Evolutionary conservation across 495 filamentous ascomycete genomes (phyloP), one percentile per base, ranked within the genome.

Genomic region (Evernia prunastri): DNA sequence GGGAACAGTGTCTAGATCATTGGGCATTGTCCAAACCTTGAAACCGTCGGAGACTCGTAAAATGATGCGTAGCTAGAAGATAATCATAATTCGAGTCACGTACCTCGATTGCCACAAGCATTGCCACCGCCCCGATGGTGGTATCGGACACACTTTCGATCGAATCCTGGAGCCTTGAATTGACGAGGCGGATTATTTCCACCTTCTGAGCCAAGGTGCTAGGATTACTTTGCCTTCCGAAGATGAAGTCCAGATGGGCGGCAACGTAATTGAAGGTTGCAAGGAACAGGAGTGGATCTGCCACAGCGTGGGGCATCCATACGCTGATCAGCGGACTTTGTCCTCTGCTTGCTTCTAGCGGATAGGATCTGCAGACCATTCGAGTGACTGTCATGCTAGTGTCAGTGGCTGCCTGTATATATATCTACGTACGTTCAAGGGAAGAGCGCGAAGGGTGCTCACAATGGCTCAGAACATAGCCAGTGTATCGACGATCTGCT

Each of bases 71-170:
- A 9, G 6, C n/a, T 49, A 12, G n/a, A 47, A 3, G n/a, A 49
- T 27, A 18, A 25, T 15, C 6, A 54, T 25, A 31, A 53, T 53
- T 17, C 13, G 5, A 27, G 9, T 9, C 3, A 8, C 25, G 3
- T 54, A 54, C 60, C 60, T 63, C 65, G 20, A 45, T 37, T 23
- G 53, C 53, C 9, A 51, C 54, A 10, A 67, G 56, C 45, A 60
- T 42, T 49, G 25, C 60, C 18, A 67, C 60, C 18, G 59, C 40
- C 13, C 60, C 60, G 11, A 67, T 67, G 2, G 56, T 63, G 12
- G 27, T 15, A 18, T 59, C 33, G 20, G 60, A 29, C 53, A 59
- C 10, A 15, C 42, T 25, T 40, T 62, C 31, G 18, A 15, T 12
- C 15, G 53, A 40, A 42, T 53, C 29, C 11, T 36, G 36, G 29